phyloP scores from a whole-genome alignment of 148 eudicot genomes.

The Arctostaphylos glauca region DNA sequence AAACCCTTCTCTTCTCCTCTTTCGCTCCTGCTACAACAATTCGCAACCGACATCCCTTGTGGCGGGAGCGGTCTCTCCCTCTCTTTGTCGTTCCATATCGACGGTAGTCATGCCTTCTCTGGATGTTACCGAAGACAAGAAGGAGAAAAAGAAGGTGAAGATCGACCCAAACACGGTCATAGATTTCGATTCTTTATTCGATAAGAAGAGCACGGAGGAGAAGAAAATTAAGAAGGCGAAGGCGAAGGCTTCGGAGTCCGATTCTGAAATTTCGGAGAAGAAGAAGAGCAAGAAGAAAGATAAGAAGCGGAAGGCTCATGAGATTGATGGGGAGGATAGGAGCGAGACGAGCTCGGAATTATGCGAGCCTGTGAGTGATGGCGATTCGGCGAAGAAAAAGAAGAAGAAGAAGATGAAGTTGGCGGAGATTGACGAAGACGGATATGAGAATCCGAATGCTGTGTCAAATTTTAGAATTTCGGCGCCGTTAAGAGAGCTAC shows the following conservation, averaged over 20 bases:
- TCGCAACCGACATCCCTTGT: slow-evolving; percentile 7
- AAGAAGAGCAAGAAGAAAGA: slow-evolving; percentile 45
- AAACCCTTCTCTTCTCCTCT: slow-evolving; percentile 4
- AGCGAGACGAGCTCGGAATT: slow-evolving; percentile 51
- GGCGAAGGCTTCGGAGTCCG: slow-evolving; percentile 14
- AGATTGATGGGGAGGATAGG: slow-evolving; percentile 38
- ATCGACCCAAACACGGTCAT: slow-evolving; percentile 12
- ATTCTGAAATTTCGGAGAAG: slow-evolving; percentile 14
- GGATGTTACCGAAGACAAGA: slow-evolving; percentile 24
- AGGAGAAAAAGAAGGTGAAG: slow-evolving; percentile 32
- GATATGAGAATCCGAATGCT: slow-evolving; percentile 48
- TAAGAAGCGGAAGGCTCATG: slow-evolving; percentile 48
- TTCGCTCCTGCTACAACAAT: slow-evolving; percentile 19
- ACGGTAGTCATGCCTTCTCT: slow-evolving; percentile 41
- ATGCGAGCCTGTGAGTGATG: slow-evolving; percentile 31
- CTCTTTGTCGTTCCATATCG: background rate
- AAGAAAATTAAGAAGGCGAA: slow-evolving; percentile 27
- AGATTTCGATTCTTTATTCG: slow-evolving; percentile 11
- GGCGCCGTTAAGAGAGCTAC: slow-evolving; percentile 48
- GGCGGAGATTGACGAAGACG: slow-evolving; percentile 22
- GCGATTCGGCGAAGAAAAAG: slow-evolving; percentile 30
- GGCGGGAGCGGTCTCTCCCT: slow-evolving; percentile 11
- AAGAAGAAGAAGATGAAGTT: slow-evolving; percentile 22
- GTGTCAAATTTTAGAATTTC: slow-evolving; percentile 71
- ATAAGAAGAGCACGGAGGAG: slow-evolving; percentile 30